Evolutionary conservation across 345 rosid species (phyloP), one percentile per base, ranked within the genome.

Genomic region (Garcia nutans): DNA sequence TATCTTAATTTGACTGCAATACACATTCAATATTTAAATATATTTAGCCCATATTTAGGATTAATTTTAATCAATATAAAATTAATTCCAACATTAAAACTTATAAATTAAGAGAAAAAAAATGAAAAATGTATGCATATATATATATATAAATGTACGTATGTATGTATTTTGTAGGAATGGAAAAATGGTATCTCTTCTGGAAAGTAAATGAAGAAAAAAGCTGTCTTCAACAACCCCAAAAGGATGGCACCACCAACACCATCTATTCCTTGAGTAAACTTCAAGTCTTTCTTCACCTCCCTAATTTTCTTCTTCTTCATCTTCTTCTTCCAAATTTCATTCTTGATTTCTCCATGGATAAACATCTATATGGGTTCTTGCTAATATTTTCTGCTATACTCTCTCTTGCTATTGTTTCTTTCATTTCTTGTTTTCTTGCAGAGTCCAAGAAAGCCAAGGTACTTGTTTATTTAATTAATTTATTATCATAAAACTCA

Each of bases 371-470:
- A 54, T 11, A 65, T 57, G 73, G 80, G 22, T 72, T 82, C 47
- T 19, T 72, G 20, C 44, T 79, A 12, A 49, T 77, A 57, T 67
- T 77, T 74, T 74, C 61, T 11, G 17, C 66, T 26, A 28, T 82
- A 72, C 24, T 81, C 76, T 77, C 82, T 72, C 89, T 94, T 23
- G 87, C 86, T 74, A 58, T 89, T 9, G 74, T 83, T 69, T 85
- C 94, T 47, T 82, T 87, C 68, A 64, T 83, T 68, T 86, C 87
- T 19, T 91, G 94, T 83, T 28, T 92, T 2, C 31, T 86, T 24
- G 93, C 98, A 7, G 97, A 91, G 82, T 71, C 81, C 67, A 88
- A 86, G 74, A 88, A 80, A 87, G 67, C 89, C 73, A 84, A 91
- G 97, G 97, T 94, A 70, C 26, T 13, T 23, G 0, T 2, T 37